Percentiles rank a stretch among this genome's conserved stretches.
Conservation (phyloP, 495 filamentous ascomycete genomes). For the Penicillium diatomitis region DNA sequence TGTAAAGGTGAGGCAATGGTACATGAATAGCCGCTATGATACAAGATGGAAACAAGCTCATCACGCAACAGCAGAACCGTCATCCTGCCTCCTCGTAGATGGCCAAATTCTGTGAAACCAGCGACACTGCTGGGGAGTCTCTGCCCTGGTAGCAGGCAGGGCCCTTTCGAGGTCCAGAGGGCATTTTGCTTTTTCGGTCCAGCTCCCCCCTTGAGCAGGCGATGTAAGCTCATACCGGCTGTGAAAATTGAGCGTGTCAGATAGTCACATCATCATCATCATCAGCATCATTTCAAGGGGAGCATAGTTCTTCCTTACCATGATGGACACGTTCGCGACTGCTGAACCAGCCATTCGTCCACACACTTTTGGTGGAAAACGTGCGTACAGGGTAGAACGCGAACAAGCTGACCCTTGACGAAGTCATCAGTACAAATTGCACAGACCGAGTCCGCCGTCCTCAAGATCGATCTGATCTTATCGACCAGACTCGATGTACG, state of each 20-base stretch:
- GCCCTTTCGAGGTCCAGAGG: background rate
- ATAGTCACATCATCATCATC: too few species aligned
- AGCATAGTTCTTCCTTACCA: background rate
- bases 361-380: conserved; percentile 3
- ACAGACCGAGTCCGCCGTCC: background rate
- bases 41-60: too few species aligned
- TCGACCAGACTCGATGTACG: background rate
- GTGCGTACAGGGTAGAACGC: conserved; percentile 3
- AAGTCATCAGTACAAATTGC: conserved; percentile 7
- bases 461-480: background rate
- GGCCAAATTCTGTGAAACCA: too few species aligned
- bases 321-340: background rate
- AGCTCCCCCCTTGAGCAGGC: background rate
- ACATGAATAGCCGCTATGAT: too few species aligned
- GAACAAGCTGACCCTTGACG: conserved; percentile 1
- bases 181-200: background rate
- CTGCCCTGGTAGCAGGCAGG: background rate
- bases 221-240: background rate
- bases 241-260: background rate
- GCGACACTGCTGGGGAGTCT: too few species aligned
- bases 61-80: too few species aligned
- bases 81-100: too few species aligned
- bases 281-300: too few species aligned
- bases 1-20: too few species aligned
- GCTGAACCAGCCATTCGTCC: conserved; percentile 1